Evolutionary conservation across 805 yeast species (phyloP).

Genomic region (Myxozyma neglecta): DNA sequence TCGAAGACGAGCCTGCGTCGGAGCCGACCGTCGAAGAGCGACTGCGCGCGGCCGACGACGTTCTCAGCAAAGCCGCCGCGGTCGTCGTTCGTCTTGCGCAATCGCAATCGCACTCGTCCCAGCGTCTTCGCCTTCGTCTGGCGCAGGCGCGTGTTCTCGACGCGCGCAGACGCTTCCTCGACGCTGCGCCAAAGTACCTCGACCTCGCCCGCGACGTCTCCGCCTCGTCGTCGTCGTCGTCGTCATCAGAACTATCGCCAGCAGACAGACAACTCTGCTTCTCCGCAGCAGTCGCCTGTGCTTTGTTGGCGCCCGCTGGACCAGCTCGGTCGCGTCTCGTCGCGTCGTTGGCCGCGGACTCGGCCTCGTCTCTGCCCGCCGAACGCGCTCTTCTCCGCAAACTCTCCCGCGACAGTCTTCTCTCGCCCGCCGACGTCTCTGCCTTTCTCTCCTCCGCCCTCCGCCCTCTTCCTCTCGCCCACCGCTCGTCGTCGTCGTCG

Average conservation of each 20-base stretch:
- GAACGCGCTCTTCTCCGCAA: constrained; percentile 34
- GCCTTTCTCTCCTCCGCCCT: constrained; percentile 25
- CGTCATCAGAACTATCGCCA: too few relatives aligned
- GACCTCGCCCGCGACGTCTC: constrained; percentile 34
- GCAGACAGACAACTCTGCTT: constrained; percentile 35
- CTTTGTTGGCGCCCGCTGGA: constrained; percentile 40
- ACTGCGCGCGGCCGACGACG: constrained; percentile 37
- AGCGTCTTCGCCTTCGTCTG: constrained; percentile 35
- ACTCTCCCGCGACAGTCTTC: constrained; percentile 35
- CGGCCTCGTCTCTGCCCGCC: constrained; percentile 9
- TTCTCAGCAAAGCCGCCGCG: constrained; percentile 35
- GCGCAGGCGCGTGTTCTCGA: constrained; percentile 40
- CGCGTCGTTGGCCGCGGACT: constrained; percentile 36
- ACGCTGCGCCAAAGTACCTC: constrained; percentile 38
- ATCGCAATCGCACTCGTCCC: not conserved
- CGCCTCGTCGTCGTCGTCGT: constrained; percentile 33
- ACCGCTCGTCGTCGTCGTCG: not conserved
- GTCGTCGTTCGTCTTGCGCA: constrained; percentile 27
- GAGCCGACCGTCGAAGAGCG: too few relatives aligned
- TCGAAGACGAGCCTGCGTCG: too few relatives aligned
- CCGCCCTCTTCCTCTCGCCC: constrained; percentile 7
- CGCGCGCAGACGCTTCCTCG: constrained; percentile 36
- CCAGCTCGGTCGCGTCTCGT: constrained; percentile 37
- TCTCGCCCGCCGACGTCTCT: constrained; percentile 34
- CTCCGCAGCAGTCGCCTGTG: constrained; percentile 37